phyloP scores from a whole-genome alignment of 2,329 filamentous ascomycete species.

The Calonectria hawksworthii region DNA sequence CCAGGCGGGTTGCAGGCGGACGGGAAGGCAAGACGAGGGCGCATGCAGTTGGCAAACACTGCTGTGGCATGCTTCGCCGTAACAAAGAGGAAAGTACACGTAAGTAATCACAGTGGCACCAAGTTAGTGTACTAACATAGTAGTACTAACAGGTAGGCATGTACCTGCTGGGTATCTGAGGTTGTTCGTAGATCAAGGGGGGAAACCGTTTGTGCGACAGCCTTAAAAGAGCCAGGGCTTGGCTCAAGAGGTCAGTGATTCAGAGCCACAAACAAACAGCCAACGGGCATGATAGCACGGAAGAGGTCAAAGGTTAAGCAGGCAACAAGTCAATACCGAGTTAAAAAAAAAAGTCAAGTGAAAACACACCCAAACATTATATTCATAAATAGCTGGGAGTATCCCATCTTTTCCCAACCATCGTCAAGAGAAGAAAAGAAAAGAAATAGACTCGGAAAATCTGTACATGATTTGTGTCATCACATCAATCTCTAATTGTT shows the following conservation, averaged over 20 bases:
- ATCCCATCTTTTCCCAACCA: conserved; percentile 25
- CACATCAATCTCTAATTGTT: conserved; percentile 31
- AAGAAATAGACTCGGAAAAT: background rate
- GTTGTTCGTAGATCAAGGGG: background rate
- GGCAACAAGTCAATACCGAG: background rate
- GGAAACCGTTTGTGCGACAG: background rate
- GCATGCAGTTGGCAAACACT: background rate
- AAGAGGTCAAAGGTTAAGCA: background rate
- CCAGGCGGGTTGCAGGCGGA: conserved; percentile 21
- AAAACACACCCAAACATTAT: conserved; percentile 29
- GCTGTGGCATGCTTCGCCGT: too few species aligned
- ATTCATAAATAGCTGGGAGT: conserved; percentile 34
- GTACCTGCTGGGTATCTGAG: background rate
- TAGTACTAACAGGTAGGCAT: background rate
- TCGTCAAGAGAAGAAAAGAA: conserved; percentile 12
- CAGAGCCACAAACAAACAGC: too few species aligned
- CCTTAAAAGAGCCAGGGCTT: background rate
- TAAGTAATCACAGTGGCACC: too few species aligned
- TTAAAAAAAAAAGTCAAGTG: background rate
- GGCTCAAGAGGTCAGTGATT: background rate
- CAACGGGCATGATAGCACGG: too few species aligned
- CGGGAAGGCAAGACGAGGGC: background rate
- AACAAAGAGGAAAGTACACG: background rate
- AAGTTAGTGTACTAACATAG: background rate
- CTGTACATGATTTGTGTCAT: conserved; percentile 25